These are phyloP conservation scores for Aureobasidium mangrovei DNA, from an alignment of 2,329 filamentous ascomycete species.

Conservation along the genomic window DNA sequence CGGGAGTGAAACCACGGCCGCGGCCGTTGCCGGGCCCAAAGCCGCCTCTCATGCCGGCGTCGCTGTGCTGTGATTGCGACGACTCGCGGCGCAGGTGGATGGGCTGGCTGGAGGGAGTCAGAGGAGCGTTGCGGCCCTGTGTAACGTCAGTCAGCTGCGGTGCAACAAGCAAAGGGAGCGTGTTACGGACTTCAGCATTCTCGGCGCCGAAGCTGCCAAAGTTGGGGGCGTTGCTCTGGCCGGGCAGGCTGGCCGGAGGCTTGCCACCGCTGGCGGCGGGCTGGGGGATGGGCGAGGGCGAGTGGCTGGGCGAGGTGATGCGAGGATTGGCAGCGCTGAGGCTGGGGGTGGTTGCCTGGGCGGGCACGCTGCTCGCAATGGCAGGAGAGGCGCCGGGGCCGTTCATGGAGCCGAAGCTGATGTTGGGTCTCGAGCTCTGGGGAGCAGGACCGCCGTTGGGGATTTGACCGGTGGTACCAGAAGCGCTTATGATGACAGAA, in stretches of 20 bases:
- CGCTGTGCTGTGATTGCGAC: slow-evolving; percentile 70
- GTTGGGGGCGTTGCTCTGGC: slow-evolving; percentile 59
- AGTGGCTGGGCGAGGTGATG: slow-evolving; percentile 74
- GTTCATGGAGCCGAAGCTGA: slow-evolving; percentile 65
- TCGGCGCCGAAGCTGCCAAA: slow-evolving; percentile 81
- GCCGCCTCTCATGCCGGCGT: slow-evolving; percentile 44
- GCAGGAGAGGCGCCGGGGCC: slow-evolving; percentile 54
- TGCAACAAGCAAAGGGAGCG: slow-evolving; percentile 27
- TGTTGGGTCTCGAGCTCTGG: slow-evolving; percentile 46
- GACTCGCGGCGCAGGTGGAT: slow-evolving; percentile 80
- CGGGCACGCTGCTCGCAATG: slow-evolving; percentile 57
- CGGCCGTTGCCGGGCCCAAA: slow-evolving; percentile 38
- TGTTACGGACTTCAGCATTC: slow-evolving; percentile 49
- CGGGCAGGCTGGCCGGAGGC: slow-evolving; percentile 66
- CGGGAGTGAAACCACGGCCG: slow-evolving; percentile 43
- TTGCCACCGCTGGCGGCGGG: slow-evolving; percentile 74
- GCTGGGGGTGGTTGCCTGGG: slow-evolving; percentile 49
- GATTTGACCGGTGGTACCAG: slow-evolving; percentile 64
- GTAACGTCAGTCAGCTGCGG: slow-evolving; percentile 5
- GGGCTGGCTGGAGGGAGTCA: slow-evolving; percentile 54
- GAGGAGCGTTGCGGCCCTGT: slow-evolving; percentile 29
- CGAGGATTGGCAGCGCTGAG: slow-evolving; percentile 56
- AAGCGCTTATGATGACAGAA: slow-evolving; percentile 84
- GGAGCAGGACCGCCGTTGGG: slow-evolving; percentile 65
- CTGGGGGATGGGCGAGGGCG: slow-evolving; percentile 88